These are phyloP conservation scores for Saccharomyces paradoxus DNA, from an alignment of 805 yeast genomes.

Conservation along the genomic window DNA sequence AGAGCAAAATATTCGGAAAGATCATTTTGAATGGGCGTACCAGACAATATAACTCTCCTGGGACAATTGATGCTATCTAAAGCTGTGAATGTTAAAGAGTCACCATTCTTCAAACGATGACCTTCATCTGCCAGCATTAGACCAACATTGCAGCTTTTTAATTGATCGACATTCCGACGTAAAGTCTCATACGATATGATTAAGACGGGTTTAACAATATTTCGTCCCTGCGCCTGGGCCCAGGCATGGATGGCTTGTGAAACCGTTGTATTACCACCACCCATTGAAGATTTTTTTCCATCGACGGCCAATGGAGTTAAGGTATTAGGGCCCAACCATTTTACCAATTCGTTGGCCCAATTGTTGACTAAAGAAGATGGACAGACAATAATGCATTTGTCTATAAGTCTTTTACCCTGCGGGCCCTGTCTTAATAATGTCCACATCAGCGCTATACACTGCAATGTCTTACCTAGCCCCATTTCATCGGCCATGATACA, in stretches of 20 bases:
- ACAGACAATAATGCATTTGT: slow-evolving; percentile 86
- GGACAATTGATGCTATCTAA: slow-evolving; percentile 75
- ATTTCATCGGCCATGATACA: slow-evolving; percentile 98
- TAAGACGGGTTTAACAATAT: slow-evolving; percentile 84
- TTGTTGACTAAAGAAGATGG: slow-evolving; percentile 90
- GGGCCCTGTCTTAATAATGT: slow-evolving; percentile 85
- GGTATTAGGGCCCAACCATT: slow-evolving; percentile 93
- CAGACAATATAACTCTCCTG: slow-evolving; percentile 85
- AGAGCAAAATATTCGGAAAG: slow-evolving; percentile 87
- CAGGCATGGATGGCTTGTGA: slow-evolving; percentile 64
- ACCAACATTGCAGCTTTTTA: slow-evolving; percentile 75
- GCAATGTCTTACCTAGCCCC: slow-evolving; percentile 90
- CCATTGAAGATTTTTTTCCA: slow-evolving; percentile 56
- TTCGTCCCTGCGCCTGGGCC: slow-evolving; percentile 83
- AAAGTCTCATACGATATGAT: slow-evolving; percentile 92
- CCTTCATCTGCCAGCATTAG: slow-evolving; percentile 82
- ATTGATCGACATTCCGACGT: slow-evolving; percentile 70
- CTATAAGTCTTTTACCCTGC: slow-evolving; percentile 67
- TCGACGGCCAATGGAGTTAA: slow-evolving; percentile 84
- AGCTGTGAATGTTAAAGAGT: slow-evolving; percentile 83
- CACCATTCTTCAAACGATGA: slow-evolving; percentile 79
- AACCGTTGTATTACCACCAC: slow-evolving; percentile 49
- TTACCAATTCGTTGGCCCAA: slow-evolving; percentile 93
- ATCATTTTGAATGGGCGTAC: slow-evolving; percentile 96
- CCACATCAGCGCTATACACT: slow-evolving; percentile 88